Base-by-base conservation (phyloP, 2,329 filamentous ascomycete species). In the Parafenestella ontariensis region DNA sequence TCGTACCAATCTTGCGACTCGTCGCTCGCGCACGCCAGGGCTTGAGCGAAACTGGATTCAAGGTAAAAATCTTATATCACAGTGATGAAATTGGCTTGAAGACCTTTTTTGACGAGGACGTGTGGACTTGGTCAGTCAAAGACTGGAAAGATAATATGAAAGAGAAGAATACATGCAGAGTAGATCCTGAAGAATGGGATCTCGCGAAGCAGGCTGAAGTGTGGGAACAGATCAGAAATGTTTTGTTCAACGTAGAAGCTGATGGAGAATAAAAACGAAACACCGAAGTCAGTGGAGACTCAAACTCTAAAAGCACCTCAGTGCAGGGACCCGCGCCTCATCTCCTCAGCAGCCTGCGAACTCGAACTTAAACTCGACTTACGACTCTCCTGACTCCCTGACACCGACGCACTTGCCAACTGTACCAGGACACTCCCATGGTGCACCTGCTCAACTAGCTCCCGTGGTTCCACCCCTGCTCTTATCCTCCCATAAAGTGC, bases 351-450 rank as follows among this genome's bases (percentile, higher is more conserved):
- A 15, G 31, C 3, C 7, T 29, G 23, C 31, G 21, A 11, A 28
- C 29, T 26, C 9, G 15, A 46, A 24, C 36, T 24, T 10, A 4
- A 13, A 17, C 10, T 49, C 10, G 37, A 49, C 39, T 17, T 33
- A 6, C 36, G 17, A 46, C 46, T 17, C 36, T 48, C 23, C 29
- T 42, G 37, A 17, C 43, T 52, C 31, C 43, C 34, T n/a, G 41
- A 28, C 24, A 29, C 49, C 6, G 43, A 18, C 13, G 48, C 21
- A 21, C 45, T 52, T 13, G 58, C 55, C 17, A 64, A 45, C 18
- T 62, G 50, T 48, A 64, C 47, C 7, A 64, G 59, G 40, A 64
- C 34, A 31, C 41, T 59, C n/a, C 61, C 61, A 50, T 62, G 54
- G 5, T 39, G 54, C 1, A 64, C 55, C 33, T 55, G 55, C 31